phyloP scores from a whole-genome alignment of 768 basidiomycete species.

The Vishniacozyma victoriae region DNA sequence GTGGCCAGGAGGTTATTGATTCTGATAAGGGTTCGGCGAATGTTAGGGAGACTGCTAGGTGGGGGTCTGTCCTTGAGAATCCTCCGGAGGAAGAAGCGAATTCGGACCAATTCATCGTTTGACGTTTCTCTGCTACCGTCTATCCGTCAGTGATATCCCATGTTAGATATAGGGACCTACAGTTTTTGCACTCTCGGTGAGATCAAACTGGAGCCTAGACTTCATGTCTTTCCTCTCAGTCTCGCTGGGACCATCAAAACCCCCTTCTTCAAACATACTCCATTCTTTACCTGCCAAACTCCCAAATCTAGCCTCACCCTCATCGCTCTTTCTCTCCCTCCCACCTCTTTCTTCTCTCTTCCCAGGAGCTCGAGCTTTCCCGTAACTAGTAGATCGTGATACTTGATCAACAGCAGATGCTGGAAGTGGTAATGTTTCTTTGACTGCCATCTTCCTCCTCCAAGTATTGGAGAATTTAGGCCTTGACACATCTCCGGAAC shows the following conservation, averaged over 20 bases:
- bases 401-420: background rate
- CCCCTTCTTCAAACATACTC: slow-evolving; percentile 83
- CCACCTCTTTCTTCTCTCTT: background rate
- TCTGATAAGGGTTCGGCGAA: slow-evolving; percentile 60
- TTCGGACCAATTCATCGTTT: slow-evolving; percentile 84
- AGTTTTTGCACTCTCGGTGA: slow-evolving; percentile 77
- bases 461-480: slow-evolving; percentile 23
- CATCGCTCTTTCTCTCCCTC: slow-evolving; percentile 5
- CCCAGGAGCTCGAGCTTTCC: background rate
- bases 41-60: slow-evolving; percentile 72
- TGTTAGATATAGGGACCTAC: slow-evolving; percentile 47
- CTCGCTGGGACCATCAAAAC: slow-evolving; percentile 56
- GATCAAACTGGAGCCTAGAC: slow-evolving; percentile 79
- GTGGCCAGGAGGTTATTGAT: slow-evolving; percentile 66
- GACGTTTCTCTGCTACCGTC: slow-evolving; percentile 69
- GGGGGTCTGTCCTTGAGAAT: slow-evolving; percentile 71
- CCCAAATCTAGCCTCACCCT: slow-evolving; percentile 64
- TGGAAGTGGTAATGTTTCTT: slow-evolving; percentile 24
- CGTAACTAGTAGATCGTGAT: background rate
- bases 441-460: slow-evolving; percentile 21
- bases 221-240: slow-evolving; percentile 50
- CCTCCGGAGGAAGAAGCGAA: slow-evolving; percentile 65
- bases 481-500: slow-evolving; percentile 14
- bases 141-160: slow-evolving; percentile 51
- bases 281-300: slow-evolving; percentile 80